phyloP scores from a whole-genome alignment of 108 stramenopile species.

The Stephanodiscus triporus region DNA sequence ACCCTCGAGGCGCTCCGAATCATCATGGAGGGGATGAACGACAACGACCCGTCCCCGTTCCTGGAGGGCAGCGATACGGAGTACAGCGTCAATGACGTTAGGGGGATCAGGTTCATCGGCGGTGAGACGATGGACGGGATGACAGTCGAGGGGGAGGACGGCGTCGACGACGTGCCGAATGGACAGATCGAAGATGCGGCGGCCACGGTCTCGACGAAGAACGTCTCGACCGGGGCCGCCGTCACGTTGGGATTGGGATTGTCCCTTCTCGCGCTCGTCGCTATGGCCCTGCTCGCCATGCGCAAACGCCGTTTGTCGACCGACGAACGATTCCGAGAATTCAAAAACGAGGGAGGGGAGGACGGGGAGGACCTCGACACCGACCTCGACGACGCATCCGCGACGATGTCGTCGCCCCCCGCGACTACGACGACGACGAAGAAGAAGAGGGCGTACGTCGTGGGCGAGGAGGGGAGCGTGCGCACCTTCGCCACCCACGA shows the following conservation, averaged over 20 bases:
- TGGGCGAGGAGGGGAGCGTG: conserved; percentile 17
- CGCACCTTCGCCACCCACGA: conserved; percentile 9
- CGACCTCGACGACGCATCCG: background rate
- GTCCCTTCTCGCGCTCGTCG: background rate
- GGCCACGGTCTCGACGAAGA: background rate
- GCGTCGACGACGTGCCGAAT: background rate
- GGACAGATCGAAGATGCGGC: background rate
- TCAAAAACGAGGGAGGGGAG: background rate
- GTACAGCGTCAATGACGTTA: background rate
- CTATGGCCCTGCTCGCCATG: background rate
- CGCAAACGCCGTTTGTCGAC: background rate
- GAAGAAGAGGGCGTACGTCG: conserved; percentile 7
- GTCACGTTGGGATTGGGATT: background rate
- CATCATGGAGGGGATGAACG: conserved; percentile 7
- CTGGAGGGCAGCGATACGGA: background rate
- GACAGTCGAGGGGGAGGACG: background rate
- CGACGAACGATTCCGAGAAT: conserved; percentile 1
- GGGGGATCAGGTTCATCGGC: background rate
- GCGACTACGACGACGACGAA: background rate
- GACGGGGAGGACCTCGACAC: background rate
- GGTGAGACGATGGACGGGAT: background rate
- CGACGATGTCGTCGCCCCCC: conserved; percentile 6
- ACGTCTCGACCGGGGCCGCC: background rate
- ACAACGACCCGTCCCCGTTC: background rate
- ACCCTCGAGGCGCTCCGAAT: background rate